These are phyloP conservation scores for Dactylellina haptotyla DNA, from an alignment of 2,329 filamentous ascomycete genomes.

Conservation along the genomic window DNA sequence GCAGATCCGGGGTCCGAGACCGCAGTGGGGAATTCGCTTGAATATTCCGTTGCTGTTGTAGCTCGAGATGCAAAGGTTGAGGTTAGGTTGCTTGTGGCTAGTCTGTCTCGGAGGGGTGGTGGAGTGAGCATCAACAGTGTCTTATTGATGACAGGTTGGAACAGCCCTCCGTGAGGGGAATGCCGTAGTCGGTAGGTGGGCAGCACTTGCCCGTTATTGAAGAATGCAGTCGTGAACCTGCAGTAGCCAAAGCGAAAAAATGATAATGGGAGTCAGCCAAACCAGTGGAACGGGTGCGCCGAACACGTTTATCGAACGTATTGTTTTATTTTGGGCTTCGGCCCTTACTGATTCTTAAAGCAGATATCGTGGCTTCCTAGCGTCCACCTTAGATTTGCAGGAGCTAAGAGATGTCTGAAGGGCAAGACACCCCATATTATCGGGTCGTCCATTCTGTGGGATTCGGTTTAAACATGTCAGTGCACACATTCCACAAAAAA, in stretches of 20 bases:
- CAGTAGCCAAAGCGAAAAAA: background rate
- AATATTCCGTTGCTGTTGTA: conserved; percentile 60
- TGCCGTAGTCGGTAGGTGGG: conserved; percentile 85
- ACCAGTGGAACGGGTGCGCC: background rate
- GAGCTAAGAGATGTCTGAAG: conserved; percentile 74
- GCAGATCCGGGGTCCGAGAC: conserved; percentile 56
- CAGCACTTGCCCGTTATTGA: conserved; percentile 86
- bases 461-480: conserved; percentile 56
- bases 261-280: conserved; percentile 1
- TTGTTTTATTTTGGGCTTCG: background rate
- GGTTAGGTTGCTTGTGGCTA: conserved; percentile 41
- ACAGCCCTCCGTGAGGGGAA: conserved; percentile 82
- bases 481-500: too few relatives aligned
- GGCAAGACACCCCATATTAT: conserved; percentile 92
- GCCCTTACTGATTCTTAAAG: conserved; percentile 68
- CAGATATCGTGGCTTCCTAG: conserved; percentile 95
- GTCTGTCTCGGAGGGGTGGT: conserved; percentile 29
- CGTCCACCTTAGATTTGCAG: conserved; percentile 83
- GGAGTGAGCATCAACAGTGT: conserved; percentile 46
- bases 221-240: conserved; percentile 72
- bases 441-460: conserved; percentile 84
- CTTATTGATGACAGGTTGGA: conserved; percentile 80
- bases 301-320: background rate
- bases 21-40: conserved; percentile 13
- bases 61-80: conserved; percentile 27